Base-by-base conservation (phyloP, 163 green algal species). In the Scenedesmus sp. region DNA sequence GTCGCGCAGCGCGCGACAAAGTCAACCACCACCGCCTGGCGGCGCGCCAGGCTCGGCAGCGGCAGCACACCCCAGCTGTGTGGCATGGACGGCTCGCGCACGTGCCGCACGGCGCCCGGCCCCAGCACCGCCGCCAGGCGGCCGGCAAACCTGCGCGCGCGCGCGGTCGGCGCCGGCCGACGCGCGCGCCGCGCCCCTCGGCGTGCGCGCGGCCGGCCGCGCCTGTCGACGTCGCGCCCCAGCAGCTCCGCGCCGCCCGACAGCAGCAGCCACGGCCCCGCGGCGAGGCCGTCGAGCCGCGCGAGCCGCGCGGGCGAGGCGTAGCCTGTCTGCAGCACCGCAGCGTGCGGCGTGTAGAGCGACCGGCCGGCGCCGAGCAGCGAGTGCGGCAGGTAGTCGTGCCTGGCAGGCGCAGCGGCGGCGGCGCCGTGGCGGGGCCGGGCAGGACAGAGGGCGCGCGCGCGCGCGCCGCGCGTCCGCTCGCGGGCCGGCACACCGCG, bases 11-110 rank as follows among this genome's bases (percentile, higher is more conserved):
- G n/a, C n/a, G 60, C 15, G 4, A 69, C 47, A 39, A 69, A 69
- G 3, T 33, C 18, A 5, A 69, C 2, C 6, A 69, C 34, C 3
- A 34, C 22, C 34, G 63, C 33, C 15, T 75, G 66, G 15, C 50
- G 54, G n/a, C 48, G 66, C 66, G 48, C 51, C 66, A 75, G 63
- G 66, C 48, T 64, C 3, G 54, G 54, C 58, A 53, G 34, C 10
- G 66, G 66, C 66, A 75, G 48, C 3, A 75, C 63, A 7, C 48
- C 45, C 66, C 66, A 75, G 66, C 66, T 75, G 66, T 75, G 66
- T 17, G 66, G 66, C 66, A 75, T 64, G 66, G 63, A 50, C 22
- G 66, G 66, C 50, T 75, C 66, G 34, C 22, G 29, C 26, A 64
- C 48, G 31, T 75, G 66, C 5, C 11, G 17, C 44, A 75, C 50